Evolutionary conservation across 108 stramenopile genomes (phyloP), one percentile per base, ranked within the genome.

Genomic region (Cylindrotheca closterium): DNA sequence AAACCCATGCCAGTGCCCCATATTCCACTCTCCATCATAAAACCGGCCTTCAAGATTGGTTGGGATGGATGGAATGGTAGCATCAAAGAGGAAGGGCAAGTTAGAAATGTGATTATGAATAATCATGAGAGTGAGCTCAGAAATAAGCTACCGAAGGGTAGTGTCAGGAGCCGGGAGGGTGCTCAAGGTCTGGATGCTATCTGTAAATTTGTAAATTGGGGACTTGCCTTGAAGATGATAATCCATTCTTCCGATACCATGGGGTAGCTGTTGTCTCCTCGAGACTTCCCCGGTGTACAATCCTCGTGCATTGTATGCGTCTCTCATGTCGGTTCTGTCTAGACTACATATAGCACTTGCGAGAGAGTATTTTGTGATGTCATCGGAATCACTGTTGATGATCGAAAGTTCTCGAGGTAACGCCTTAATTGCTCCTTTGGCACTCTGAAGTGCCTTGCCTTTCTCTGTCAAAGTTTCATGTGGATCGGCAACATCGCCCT

Each of bases 21-120:
- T n/a, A 15, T 46, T 5, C 72, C 72, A 73, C 18, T 73, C 58
- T 23, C 72, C 72, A 45, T 73, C 72, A 37, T 73, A 75, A 24
- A 26, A 60, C 24, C 67, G 58, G 22, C 60, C 66, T n/a, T n/a
- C n/a, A n/a, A n/a, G n/a, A n/a, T 33, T 58, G 17, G 23, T 8
- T 12, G 45, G 45, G 45, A 46, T 46, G 45, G 45, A 46, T 46
- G 45, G 45, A 46, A 46, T 17, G 17, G 45, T 17, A 17, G 45
- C 45, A 17, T 15, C 15, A 12, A 46, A 17, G 15, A 46, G 12
- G 45, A 46, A 46, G n/a, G n/a, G n/a, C n/a, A n/a, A n/a, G n/a
- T n/a, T n/a, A n/a, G n/a, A n/a, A n/a, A n/a, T n/a, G n/a, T n/a
- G n/a, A n/a, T n/a, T n/a, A n/a, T n/a, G n/a, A n/a, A n/a, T n/a